Percentiles rank a stretch among this genome's conserved stretches.
phyloP scores from a whole-genome alignment of 371 early-diverging fungal species.

The Batrachochytrium dendrobatidis region DNA sequence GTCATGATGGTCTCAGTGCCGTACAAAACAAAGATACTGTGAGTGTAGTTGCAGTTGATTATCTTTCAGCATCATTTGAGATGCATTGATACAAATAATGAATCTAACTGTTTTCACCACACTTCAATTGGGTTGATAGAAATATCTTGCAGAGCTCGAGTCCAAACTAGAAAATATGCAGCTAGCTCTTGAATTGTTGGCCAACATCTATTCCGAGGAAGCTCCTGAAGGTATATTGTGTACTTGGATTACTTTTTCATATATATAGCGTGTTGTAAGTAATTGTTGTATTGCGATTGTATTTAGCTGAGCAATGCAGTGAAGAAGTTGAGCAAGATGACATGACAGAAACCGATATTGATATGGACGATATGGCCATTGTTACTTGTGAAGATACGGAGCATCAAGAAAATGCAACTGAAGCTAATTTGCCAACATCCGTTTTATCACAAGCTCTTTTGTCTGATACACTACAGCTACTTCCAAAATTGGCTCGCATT shows the following conservation, averaged over 20 bases:
- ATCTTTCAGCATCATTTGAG: not conserved
- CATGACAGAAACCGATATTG: constrained; percentile 31
- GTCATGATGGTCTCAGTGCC: not conserved
- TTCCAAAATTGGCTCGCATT: constrained; percentile 5
- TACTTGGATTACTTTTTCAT: no score
- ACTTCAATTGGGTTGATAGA: not conserved
- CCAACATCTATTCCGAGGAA: constrained; percentile 62
- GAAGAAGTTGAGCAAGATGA: no score
- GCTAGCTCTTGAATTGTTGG: constrained; percentile 66
- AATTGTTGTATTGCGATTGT: no score
- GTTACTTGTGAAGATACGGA: not conserved
- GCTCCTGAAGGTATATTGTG: constrained; percentile 21
- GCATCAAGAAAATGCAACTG: not conserved
- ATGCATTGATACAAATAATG: not conserved
- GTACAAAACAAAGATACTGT: not conserved
- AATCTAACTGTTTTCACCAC: not conserved
- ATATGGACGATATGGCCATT: constrained; percentile 20
- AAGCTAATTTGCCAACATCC: not conserved
- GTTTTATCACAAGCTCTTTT: not conserved
- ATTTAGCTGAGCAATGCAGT: no score
- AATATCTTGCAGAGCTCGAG: constrained; percentile 6
- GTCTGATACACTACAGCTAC: not conserved
- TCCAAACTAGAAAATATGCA: constrained; percentile 56
- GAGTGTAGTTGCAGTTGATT: not conserved
- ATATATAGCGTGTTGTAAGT: no score